Percentiles rank a stretch among this genome's conserved stretches.
phyloP scores from a whole-genome alignment of 2,329 filamentous ascomycete species.

The Fusarium subglutinans region DNA sequence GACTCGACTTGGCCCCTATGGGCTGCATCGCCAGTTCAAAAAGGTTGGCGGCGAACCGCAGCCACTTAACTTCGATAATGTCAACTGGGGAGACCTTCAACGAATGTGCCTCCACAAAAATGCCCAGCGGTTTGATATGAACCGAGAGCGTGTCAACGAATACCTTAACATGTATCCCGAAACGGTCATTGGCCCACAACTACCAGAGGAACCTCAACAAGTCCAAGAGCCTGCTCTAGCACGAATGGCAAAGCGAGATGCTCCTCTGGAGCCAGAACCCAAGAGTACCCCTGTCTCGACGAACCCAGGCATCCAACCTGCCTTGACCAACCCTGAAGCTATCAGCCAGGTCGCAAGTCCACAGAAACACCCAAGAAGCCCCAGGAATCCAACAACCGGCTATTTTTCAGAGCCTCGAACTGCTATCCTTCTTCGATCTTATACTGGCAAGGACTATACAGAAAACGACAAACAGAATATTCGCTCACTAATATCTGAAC shows the following conservation, averaged over 20 bases:
- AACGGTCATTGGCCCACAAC: slow-evolving; percentile 34
- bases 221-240: slow-evolving; percentile 3
- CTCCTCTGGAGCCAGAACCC: neutral
- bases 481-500: slow-evolving; percentile 80
- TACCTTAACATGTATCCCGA: slow-evolving; percentile 55
- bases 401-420: slow-evolving; percentile 64
- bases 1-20: slow-evolving; percentile 74
- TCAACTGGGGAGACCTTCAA: slow-evolving; percentile 78
- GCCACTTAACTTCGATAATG: slow-evolving; percentile 66
- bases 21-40: slow-evolving; percentile 60
- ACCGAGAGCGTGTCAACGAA: slow-evolving; percentile 53
- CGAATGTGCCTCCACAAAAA: slow-evolving; percentile 73
- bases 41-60: slow-evolving; percentile 52
- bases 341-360: slow-evolving; percentile 1
- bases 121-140: slow-evolving; percentile 66
- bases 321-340: neutral
- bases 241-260: slow-evolving; percentile 21
- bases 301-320: neutral
- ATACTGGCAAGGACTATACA: slow-evolving; percentile 78
- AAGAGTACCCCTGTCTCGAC: neutral
- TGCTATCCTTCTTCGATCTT: slow-evolving; percentile 79
- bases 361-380: slow-evolving; percentile 16
- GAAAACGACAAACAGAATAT: slow-evolving; percentile 83
- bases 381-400: slow-evolving; percentile 22
- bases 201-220: slow-evolving; percentile 15